Evolutionary conservation across 768 basidiomycete species (phyloP).

Genomic region (Multifurca ochricompacta): DNA sequence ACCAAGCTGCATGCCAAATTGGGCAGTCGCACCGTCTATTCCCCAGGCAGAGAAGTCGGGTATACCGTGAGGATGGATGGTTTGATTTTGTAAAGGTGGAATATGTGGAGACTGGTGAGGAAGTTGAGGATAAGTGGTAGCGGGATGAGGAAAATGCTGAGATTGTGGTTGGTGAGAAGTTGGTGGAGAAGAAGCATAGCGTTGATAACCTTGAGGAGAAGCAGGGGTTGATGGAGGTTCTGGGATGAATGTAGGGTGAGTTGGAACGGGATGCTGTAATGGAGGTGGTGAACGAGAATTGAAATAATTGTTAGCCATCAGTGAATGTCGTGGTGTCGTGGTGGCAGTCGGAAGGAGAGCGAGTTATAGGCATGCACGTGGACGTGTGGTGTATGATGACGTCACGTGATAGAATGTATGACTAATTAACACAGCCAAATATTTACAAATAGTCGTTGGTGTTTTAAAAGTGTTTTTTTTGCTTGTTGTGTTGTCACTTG

Average conservation of each 20-base stretch:
- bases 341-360: too few species aligned
- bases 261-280: conserved; percentile 81
- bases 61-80: conserved; percentile 20
- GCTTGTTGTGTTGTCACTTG: too few species aligned
- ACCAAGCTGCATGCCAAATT: conserved; percentile 94
- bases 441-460: too few species aligned
- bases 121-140: conserved; percentile 40
- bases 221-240: conserved; percentile 71
- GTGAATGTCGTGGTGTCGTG: neutral
- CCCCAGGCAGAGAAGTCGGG: conserved; percentile 68
- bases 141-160: conserved; percentile 30
- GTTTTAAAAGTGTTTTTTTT: too few species aligned
- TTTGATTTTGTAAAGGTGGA: conserved; percentile 12
- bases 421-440: too few species aligned
- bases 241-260: conserved; percentile 79
- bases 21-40: conserved; percentile 87
- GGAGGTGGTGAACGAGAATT: conserved; percentile 62
- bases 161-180: conserved; percentile 23
- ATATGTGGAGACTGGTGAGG: conserved; percentile 36
- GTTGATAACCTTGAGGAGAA: conserved; percentile 69
- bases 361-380: too few species aligned
- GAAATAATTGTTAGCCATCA: conserved; percentile 25
- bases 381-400: too few species aligned
- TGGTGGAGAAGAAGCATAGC: conserved; percentile 58
- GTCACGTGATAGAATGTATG: too few species aligned